phyloP scores from a whole-genome alignment of 2,329 filamentous ascomycete species.

The Scleromitrula shiraiana region DNA sequence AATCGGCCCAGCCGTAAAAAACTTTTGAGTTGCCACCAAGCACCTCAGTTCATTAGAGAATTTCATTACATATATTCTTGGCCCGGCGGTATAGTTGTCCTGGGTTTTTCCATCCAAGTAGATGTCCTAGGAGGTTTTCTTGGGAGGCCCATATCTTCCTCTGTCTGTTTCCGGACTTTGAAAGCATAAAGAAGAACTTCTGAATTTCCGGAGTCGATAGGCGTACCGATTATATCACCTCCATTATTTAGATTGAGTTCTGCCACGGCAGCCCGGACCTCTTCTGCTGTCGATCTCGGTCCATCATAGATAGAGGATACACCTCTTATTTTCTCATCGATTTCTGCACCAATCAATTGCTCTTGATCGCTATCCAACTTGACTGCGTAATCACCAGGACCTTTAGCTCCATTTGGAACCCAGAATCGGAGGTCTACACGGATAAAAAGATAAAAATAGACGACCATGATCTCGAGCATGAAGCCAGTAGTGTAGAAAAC shows the following conservation, averaged over 20 bases:
- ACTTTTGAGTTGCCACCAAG: too few species aligned
- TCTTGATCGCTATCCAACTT: not conserved
- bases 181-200: not conserved
- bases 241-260: not conserved
- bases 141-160: not conserved
- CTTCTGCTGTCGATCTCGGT: not conserved
- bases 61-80: too few species aligned
- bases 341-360: not conserved
- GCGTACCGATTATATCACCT: not conserved
- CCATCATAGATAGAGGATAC: not conserved
- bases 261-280: not conserved
- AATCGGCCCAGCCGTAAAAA: too few species aligned
- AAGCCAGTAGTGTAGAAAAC: slow-evolving; percentile 78
- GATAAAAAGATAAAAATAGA: slow-evolving; percentile 55
- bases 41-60: too few species aligned
- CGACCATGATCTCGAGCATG: slow-evolving; percentile 59
- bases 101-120: too few species aligned
- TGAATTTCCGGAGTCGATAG: not conserved
- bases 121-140: too few species aligned
- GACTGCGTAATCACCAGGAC: slow-evolving; percentile 36
- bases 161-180: not conserved
- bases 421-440: slow-evolving; percentile 70
- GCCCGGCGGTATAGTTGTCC: not conserved
- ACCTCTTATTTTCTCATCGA: not conserved
- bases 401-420: slow-evolving; percentile 59